A percentile compares a stretch with the other conserved stretches of the same genome.
phyloP scores from a whole-genome alignment of 2,329 filamentous ascomycete genomes.

The Clonostachys byssicola region DNA sequence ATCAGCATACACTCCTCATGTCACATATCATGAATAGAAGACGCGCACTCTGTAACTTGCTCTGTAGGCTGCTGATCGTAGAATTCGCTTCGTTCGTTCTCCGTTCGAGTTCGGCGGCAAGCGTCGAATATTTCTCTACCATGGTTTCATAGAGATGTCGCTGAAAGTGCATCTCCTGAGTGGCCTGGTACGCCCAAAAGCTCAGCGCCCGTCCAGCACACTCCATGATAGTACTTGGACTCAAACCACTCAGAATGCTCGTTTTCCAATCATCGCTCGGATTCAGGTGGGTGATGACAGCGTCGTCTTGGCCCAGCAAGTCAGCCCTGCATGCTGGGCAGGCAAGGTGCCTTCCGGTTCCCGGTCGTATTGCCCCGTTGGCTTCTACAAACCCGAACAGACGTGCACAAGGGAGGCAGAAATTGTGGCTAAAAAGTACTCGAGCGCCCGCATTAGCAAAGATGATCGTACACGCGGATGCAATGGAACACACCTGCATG shows the following conservation, averaged over 20 bases:
- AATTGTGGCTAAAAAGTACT: slow-evolving; percentile 63
- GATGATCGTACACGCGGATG: not conserved
- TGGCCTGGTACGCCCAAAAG: slow-evolving; percentile 85
- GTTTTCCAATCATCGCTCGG: slow-evolving; percentile 89
- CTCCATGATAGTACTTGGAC: slow-evolving; percentile 79
- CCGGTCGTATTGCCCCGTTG: too few relatives aligned
- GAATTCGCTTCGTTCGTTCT: slow-evolving; percentile 71
- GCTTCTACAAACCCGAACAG: slow-evolving; percentile 53
- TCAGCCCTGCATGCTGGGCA: slow-evolving; percentile 76
- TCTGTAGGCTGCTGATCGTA: slow-evolving; percentile 63
- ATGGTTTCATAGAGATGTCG: slow-evolving; percentile 69
- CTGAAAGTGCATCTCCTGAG: slow-evolving; percentile 79
- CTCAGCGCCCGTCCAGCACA: slow-evolving; percentile 74
- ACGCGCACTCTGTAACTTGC: slow-evolving; percentile 40
- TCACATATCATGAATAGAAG: not conserved
- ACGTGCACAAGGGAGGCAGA: slow-evolving; percentile 73
- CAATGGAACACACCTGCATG: slow-evolving; percentile 62
- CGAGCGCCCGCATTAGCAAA: not conserved
- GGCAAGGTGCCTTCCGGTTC: slow-evolving; percentile 11
- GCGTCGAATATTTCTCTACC: slow-evolving; percentile 63
- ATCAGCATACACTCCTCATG: too few relatives aligned
- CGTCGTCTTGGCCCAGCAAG: slow-evolving; percentile 71
- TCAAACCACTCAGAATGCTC: slow-evolving; percentile 77
- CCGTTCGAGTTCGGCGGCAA: slow-evolving; percentile 67
- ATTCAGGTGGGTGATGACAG: slow-evolving; percentile 65